These are phyloP conservation scores for Trichoderma asperelloides DNA, from an alignment of 495 filamentous ascomycete genomes.

Conservation along the genomic window DNA sequence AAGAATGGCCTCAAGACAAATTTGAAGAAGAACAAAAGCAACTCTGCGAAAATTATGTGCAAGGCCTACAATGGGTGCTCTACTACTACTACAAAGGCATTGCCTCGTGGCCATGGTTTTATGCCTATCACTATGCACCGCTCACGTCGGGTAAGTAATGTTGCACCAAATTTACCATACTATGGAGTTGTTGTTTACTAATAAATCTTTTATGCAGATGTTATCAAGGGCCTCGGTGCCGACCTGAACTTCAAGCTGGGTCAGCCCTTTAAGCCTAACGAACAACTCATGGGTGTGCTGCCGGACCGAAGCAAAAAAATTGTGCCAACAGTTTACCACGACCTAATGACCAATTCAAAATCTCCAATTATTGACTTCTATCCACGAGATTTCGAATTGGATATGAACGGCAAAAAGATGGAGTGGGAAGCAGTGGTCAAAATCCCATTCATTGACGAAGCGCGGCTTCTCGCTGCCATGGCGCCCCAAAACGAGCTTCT, in stretches of 20 bases:
- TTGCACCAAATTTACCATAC: not conserved
- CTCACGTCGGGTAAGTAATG: slow-evolving; percentile 70
- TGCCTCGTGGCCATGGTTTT: slow-evolving; percentile 98
- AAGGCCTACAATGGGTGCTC: slow-evolving; percentile 96
- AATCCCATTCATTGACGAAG: slow-evolving; percentile 96
- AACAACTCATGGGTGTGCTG: slow-evolving; percentile 97
- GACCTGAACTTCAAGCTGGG: slow-evolving; percentile 88
- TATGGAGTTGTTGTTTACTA: slow-evolving; percentile 1
- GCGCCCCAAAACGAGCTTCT: slow-evolving; percentile 70
- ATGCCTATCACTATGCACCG: slow-evolving; percentile 90
- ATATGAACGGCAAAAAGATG: slow-evolving; percentile 99
- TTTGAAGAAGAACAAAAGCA: slow-evolving; percentile 74
- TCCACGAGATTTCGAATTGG: slow-evolving; percentile 91
- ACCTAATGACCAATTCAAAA: slow-evolving; percentile 79
- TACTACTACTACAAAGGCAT: slow-evolving; percentile 98
- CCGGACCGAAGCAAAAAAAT: slow-evolving; percentile 96
- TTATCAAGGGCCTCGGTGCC: slow-evolving; percentile 78
- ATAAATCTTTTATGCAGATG: slow-evolving; percentile 44
- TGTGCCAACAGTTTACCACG: slow-evolving; percentile 78
- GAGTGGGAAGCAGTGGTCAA: slow-evolving; percentile 99
- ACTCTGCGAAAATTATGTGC: slow-evolving; percentile 91
- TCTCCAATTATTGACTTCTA: slow-evolving; percentile 99
- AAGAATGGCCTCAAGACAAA: slow-evolving; percentile 63
- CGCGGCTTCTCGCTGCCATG: slow-evolving; percentile 75
- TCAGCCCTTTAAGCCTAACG: slow-evolving; percentile 86